Base-by-base conservation (phyloP, 2,329 filamentous ascomycete genomes). In the Ophioceras dolichostomum region DNA sequence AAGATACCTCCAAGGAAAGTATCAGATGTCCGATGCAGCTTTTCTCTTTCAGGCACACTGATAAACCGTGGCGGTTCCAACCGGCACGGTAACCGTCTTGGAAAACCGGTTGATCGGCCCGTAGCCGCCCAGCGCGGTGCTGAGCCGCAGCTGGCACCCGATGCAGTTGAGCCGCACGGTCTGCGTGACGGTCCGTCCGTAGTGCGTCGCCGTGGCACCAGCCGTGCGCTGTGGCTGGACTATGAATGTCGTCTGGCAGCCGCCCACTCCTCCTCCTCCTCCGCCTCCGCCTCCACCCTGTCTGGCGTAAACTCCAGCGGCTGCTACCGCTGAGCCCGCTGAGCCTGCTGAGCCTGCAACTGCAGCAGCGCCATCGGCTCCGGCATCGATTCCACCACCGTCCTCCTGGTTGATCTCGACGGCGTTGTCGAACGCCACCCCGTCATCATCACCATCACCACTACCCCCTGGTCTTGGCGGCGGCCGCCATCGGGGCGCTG, bases 71-170 rank as follows among this genome's bases (percentile, higher is more conserved):
- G 39, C 38, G 2, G 42, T 39, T 9, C 40, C 45, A 5, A 48
- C 41, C 5, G 46, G 43, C 21, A 46, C 31, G 4, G 49, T 52
- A 1, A 43, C 41, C 5, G 47, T 51, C 13, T 43, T 46, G 1
- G 43, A 47, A 28, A 49, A 50, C 16, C 38, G 31, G 5, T 28
- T 45, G 16, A 43, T 39, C 14, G 46, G 48, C 2, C 50, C 49
- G 26, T 47, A 47, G 4, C 49, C 49, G 3, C 38, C 44, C 33
- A 50, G 33, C n/a, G 41, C 48, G 4, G 47, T 50, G 36, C 41
- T 46, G 18, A 47, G 31, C 4, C 44, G 39, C 5, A 49, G 37
- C 6, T 37, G 30, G 16, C 50, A 51, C 10, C 47, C 49, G 13
- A 41, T 41, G 34, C 50, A 52, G 24, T 39, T 22, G 16, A 51